These are phyloP conservation scores for Gelatoporia subvermispora DNA, from an alignment of 768 basidiomycete species.

Conservation along the genomic window DNA sequence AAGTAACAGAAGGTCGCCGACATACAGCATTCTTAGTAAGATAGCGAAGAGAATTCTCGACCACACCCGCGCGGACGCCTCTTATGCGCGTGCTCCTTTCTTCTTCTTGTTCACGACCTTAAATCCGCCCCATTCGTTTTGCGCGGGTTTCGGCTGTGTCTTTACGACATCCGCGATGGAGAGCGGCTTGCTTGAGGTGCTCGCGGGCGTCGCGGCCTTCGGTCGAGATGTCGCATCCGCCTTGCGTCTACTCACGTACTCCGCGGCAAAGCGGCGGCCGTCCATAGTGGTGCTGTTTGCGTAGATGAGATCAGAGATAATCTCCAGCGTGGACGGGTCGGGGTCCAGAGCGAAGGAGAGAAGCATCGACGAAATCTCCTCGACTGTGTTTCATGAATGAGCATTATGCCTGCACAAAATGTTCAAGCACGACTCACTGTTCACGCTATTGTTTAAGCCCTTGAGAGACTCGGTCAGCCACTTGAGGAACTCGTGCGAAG, in stretches of 20 bases:
- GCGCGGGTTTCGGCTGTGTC: slow-evolving; percentile 69
- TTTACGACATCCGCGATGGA: slow-evolving; percentile 91
- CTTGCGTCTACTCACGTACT: slow-evolving; percentile 85
- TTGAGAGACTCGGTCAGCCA: slow-evolving; percentile 88
- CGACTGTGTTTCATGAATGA: slow-evolving; percentile 54
- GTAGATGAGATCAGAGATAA: slow-evolving; percentile 94
- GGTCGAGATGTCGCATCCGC: slow-evolving; percentile 61
- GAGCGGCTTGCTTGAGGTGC: slow-evolving; percentile 43
- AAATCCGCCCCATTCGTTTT: slow-evolving; percentile 77
- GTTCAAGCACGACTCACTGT: slow-evolving; percentile 40
- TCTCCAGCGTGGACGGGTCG: slow-evolving; percentile 75
- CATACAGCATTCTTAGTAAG: too few relatives aligned
- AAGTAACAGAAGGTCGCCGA: neutral
- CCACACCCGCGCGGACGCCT: too few relatives aligned
- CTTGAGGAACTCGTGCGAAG: slow-evolving; percentile 86
- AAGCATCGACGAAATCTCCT: slow-evolving; percentile 95
- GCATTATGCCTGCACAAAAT: neutral
- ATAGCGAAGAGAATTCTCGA: too few relatives aligned
- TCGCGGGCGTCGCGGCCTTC: slow-evolving; percentile 34
- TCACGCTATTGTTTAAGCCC: slow-evolving; percentile 66
- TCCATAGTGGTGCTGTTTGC: slow-evolving; percentile 92
- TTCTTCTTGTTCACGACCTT: slow-evolving; percentile 97
- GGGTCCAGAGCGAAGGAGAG: slow-evolving; percentile 91
- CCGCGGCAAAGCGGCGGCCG: slow-evolving; percentile 90
- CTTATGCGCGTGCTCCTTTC: slow-evolving; percentile 62